Evolutionary conservation across 345 rosid genomes (phyloP).

Genomic region (Eucalyptus shirleyi): DNA sequence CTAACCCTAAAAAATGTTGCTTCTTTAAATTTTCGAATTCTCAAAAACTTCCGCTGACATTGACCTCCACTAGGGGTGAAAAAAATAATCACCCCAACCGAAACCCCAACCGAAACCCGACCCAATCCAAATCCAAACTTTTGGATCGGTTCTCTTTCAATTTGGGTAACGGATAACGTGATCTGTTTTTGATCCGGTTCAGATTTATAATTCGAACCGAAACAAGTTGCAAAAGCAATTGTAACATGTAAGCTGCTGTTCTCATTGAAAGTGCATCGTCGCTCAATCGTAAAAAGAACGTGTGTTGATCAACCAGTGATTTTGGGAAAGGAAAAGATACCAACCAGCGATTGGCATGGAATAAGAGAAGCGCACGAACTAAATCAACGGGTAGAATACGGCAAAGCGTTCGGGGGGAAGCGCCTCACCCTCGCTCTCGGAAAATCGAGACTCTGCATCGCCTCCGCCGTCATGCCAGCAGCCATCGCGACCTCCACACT

Average conservation of each 20-base stretch:
- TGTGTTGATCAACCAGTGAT: no score
- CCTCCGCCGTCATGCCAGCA: background rate
- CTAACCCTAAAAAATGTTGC: background rate
- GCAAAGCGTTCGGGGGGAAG: background rate
- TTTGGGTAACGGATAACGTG: background rate
- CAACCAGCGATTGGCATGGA: no score
- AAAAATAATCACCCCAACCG: background rate
- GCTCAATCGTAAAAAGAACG: no score
- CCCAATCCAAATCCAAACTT: background rate
- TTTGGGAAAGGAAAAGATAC: no score
- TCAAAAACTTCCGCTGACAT: background rate
- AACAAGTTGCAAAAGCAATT: no score
- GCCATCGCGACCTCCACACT: background rate
- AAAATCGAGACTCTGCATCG: background rate
- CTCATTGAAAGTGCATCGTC: no score
- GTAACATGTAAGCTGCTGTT: no score
- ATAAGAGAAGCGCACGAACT: no score
- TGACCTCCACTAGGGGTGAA: background rate
- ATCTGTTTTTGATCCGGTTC: background rate
- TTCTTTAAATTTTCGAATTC: background rate
- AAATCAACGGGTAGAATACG: no score
- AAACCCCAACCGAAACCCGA: background rate
- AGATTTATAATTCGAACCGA: no score
- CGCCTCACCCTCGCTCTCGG: background rate
- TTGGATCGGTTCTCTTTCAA: background rate